phyloP scores from a whole-genome alignment of 1,284 basidiomycete genomes.

The Rhodotorula sp. region DNA sequence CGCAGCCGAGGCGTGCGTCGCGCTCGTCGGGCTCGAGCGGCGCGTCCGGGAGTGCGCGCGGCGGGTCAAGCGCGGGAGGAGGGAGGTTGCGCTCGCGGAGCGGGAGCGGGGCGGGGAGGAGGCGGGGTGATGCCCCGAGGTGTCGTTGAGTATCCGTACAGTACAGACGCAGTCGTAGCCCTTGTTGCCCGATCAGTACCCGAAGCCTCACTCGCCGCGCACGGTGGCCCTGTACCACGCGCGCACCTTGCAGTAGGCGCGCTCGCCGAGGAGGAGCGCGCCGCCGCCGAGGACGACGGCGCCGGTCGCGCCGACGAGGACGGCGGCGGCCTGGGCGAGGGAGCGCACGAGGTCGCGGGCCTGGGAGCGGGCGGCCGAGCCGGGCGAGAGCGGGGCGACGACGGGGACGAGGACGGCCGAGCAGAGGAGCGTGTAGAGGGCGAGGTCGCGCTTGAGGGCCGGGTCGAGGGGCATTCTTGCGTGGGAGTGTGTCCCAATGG shows the following conservation, averaged over 20 bases:
- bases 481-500: background rate
- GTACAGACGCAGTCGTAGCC: background rate
- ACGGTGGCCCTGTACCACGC: background rate
- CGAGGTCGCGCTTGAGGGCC: conserved; percentile 18
- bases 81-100: background rate
- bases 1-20: background rate
- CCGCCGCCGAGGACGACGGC: conserved; percentile 21
- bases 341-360: conserved; percentile 10
- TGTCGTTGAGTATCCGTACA: too few relatives aligned
- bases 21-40: conserved; percentile 15
- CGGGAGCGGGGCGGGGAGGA: background rate
- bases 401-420: conserved; percentile 22
- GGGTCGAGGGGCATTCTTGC: conserved; percentile 2
- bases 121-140: background rate
- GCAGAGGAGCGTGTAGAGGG: conserved; percentile 15
- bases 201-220: background rate
- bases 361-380: conserved; percentile 8
- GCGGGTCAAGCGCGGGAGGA: conserved; percentile 18
- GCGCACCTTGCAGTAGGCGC: background rate
- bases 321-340: conserved; percentile 1
- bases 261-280: conserved; percentile 12
- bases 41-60: conserved; percentile 11
- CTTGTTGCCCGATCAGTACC: too few relatives aligned
- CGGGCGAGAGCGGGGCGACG: conserved; percentile 16
- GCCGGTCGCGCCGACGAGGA: conserved; percentile 6